A percentile compares a stretch with the other conserved stretches of the same genome.
Conservation (phyloP, 2,329 filamentous ascomycete genomes). For the Pseudogymnoascus sp. region DNA sequence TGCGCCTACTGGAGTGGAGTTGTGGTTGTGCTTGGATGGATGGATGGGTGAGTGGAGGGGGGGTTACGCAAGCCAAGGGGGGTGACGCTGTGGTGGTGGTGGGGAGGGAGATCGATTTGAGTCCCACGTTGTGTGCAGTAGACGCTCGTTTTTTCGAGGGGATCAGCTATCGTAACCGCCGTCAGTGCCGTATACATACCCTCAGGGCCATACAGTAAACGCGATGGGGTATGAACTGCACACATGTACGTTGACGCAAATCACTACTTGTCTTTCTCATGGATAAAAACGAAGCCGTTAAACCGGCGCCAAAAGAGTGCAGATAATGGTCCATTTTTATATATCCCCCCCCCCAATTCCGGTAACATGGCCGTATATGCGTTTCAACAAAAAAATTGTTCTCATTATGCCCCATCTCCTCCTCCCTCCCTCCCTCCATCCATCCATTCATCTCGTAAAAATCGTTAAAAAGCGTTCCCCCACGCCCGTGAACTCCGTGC, state of each 20-base stretch:
- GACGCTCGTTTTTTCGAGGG: not conserved
- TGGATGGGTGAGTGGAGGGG: not conserved
- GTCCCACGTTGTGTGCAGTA: not conserved
- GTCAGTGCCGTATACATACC: not conserved
- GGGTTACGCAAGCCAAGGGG: not conserved
- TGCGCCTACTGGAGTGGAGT: conserved; percentile 3
- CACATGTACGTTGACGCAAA: not conserved
- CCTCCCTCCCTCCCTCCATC: not conserved
- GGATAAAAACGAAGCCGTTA: not conserved
- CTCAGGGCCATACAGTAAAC: not conserved
- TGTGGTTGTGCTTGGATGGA: not conserved
- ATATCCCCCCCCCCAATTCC: not conserved
- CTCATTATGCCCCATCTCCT: conserved; percentile 1
- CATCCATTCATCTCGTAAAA: conserved; percentile 2
- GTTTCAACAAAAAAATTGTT: not conserved
- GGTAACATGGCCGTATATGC: not conserved
- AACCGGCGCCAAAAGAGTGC: not conserved
- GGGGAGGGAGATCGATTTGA: not conserved
- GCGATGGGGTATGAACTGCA: not conserved
- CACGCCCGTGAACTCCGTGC: conserved; percentile 3
- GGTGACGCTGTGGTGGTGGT: not conserved
- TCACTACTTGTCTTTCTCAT: too few relatives aligned
- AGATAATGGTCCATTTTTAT: not conserved
- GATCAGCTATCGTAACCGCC: conserved; percentile 1
- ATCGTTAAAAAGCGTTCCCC: not conserved